phyloP scores from a whole-genome alignment of 345 rosid species.

The Hibiscus syriacus region DNA sequence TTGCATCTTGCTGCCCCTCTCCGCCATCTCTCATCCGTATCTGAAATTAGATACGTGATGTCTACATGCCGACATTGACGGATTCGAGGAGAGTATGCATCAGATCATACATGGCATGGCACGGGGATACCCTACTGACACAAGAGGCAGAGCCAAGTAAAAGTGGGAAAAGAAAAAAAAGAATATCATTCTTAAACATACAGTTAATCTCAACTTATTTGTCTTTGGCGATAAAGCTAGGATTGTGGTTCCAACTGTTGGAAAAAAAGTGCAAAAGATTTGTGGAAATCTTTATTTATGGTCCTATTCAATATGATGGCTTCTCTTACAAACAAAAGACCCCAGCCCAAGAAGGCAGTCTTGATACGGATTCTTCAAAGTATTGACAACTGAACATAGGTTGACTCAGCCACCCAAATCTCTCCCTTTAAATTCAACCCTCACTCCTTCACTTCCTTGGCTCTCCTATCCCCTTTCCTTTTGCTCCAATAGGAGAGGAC shows the following conservation, averaged over 20 bases:
- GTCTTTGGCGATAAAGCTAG: conserved; percentile 39
- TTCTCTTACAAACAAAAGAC: conserved; percentile 34
- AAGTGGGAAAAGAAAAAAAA: conserved; percentile 15
- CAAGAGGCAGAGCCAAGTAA: neutral
- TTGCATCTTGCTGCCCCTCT: conserved; percentile 17
- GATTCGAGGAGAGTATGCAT: conserved; percentile 13
- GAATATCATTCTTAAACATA: conserved; percentile 22
- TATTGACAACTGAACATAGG: conserved; percentile 39
- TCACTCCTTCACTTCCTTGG: conserved; percentile 29
- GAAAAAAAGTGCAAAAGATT: conserved; percentile 73
- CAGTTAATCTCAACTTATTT: no score
- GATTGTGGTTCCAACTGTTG: conserved; percentile 71
- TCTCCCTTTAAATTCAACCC: conserved; percentile 46
- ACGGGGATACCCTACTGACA: no score
- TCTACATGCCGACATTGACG: conserved; percentile 35
- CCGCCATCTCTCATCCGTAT: conserved; percentile 34
- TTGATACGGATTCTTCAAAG: conserved; percentile 48
- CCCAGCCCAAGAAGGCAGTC: no score
- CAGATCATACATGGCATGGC: conserved; percentile 21
- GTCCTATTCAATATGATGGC: conserved; percentile 55
- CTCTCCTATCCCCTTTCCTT: conserved; percentile 29
- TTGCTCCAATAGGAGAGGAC: conserved; percentile 13
- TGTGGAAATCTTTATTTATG: conserved; percentile 62
- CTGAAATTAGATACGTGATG: conserved; percentile 40
- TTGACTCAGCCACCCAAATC: conserved; percentile 55